phyloP scores from a whole-genome alignment of 257 asterid genomes.

The Nemophila menziesii region DNA sequence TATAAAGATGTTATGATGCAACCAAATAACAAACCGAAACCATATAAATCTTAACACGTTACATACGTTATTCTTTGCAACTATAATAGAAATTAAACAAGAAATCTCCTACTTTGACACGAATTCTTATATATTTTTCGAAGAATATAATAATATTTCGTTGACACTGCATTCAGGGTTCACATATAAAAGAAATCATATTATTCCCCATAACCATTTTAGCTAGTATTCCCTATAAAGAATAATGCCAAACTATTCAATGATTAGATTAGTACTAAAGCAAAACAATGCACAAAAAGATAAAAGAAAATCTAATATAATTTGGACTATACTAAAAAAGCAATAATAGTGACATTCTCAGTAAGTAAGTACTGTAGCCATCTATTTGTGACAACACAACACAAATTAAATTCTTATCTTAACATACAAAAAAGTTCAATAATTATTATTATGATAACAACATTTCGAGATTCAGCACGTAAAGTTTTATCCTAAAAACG shows the following conservation, averaged over 20 bases:
- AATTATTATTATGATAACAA: too few relatives aligned
- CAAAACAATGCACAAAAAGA: background rate
- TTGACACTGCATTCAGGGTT: background rate
- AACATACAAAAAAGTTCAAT: too few relatives aligned
- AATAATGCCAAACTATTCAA: background rate
- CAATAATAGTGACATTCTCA: background rate
- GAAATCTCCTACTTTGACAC: background rate
- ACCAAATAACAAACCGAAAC: slow-evolving; percentile 15
- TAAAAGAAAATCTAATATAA: too few relatives aligned
- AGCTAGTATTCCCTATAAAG: background rate
- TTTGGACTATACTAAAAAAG: background rate
- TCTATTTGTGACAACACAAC: background rate
- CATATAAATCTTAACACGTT: slow-evolving; percentile 11
- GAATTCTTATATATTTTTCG: background rate
- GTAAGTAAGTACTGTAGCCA: background rate
- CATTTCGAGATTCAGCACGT: too few relatives aligned
- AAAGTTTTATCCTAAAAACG: too few relatives aligned
- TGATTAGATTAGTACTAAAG: background rate
- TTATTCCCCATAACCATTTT: background rate
- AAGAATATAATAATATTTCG: background rate
- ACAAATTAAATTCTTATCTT: too few relatives aligned
- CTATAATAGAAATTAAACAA: too few relatives aligned
- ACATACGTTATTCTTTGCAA: slow-evolving; percentile 2
- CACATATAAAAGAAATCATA: background rate
- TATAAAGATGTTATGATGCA: slow-evolving; percentile 17